Conservation (phyloP, 345 rosid species). For the Eucalyptus paniculata region DNA sequence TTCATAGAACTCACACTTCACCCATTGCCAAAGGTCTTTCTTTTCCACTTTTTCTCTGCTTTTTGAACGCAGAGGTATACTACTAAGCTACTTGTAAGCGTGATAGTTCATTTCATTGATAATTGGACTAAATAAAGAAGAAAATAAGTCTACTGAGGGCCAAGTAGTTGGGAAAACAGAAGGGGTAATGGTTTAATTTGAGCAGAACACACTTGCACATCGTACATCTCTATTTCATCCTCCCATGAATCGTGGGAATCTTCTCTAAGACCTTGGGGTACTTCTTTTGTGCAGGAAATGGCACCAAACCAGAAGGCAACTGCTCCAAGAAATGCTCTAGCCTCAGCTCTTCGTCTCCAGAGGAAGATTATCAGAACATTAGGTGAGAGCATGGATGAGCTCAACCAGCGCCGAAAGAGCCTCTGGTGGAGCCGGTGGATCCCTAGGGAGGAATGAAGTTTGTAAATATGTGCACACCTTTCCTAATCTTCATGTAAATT, state of each 20-base stretch:
- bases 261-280: not conserved
- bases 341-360: constrained; percentile 64
- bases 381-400: constrained; percentile 71
- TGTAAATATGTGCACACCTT: constrained; percentile 1
- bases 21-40: not conserved
- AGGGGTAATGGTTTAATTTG: not conserved
- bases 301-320: constrained; percentile 50
- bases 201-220: not conserved
- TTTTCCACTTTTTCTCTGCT: not conserved
- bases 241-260: not conserved
- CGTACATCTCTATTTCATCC: not conserved
- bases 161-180: not conserved
- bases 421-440: constrained; percentile 98
- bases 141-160: not conserved
- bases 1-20: not conserved
- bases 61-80: not conserved
- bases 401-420: constrained; percentile 57
- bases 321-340: constrained; percentile 62
- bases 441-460: constrained; percentile 65
- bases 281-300: constrained; percentile 32
- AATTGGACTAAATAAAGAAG: not conserved
- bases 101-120: not conserved
- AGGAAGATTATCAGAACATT: constrained; percentile 64
- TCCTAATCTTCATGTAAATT: constrained; percentile 1
- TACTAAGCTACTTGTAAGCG: not conserved